Evolutionary conservation across 202 grass and related monocot species (phyloP), one percentile per base, ranked within the genome.

Genomic region (Carex sylvatica): DNA sequence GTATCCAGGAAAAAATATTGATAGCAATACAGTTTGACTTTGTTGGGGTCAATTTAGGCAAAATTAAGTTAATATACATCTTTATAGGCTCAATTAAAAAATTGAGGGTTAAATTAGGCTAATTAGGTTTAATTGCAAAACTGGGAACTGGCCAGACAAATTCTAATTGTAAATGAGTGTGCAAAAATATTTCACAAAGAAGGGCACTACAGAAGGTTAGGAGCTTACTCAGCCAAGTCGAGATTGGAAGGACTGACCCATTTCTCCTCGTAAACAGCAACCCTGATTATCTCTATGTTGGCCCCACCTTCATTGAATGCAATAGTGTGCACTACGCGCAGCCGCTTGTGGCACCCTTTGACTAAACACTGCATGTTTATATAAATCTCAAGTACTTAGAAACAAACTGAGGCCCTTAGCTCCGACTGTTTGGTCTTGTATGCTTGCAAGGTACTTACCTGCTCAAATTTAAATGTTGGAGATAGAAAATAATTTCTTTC

Each of bases 291-390:
- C 66, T 99, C 88, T 92, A 96, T 90, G 81, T 85, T 86, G 59
- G 87, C 89, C 53, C 96, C 96, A 54, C 93, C 92, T 83, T 93
- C 93, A 61, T 65, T 99, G 22, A 95, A 96, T 65, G 95, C 91
- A 79, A 99, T 95, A 66, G 92, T 93, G 82, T 99, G 93, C 66
- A 99, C 88, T 80, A 99, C 87, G 16, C 93, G 87, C 61, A 99
- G 84, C 70, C 96, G 89, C 70, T 95, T 99, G 88, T 96, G 93
- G 81, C 92, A 95, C 80, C 96, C 96, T 90, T 99, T 96, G 55
- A 95, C 91, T 74, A 99, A 80, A 89, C 89, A 93, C 93, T 99
- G 87, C 88, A 82, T 65, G 75, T 82, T 79, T 80, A 77, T 19
- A 55, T 56, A 16, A 87, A 35, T 70, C 7, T 54, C 40, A 88